phyloP scores from a whole-genome alignment of 768 basidiomycete genomes.

The Suillus variegatus region DNA sequence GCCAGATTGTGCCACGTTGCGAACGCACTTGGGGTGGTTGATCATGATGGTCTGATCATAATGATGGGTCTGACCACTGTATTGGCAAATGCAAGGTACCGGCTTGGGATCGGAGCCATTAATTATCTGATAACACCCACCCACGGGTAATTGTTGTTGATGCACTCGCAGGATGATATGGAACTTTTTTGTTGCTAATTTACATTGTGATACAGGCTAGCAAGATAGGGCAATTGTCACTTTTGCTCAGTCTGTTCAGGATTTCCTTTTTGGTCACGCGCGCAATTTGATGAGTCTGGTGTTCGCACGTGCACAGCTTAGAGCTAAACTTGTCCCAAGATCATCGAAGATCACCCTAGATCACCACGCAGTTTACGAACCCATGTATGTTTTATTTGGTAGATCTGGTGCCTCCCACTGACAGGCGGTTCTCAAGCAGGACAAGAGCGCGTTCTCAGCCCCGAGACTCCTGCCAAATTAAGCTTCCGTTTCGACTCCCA shows the following conservation, averaged over 20 bases:
- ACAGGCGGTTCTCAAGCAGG: slow-evolving; percentile 16
- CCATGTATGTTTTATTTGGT: not conserved
- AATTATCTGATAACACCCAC: not conserved
- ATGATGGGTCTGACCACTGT: too few relatives aligned
- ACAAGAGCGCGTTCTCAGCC: slow-evolving; percentile 17
- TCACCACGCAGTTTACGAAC: not conserved
- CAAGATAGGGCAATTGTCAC: too few relatives aligned
- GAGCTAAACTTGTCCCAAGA: not conserved
- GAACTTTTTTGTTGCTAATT: too few relatives aligned
- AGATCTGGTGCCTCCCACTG: not conserved
- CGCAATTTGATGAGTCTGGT: not conserved
- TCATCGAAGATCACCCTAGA: not conserved
- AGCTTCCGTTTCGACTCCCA: slow-evolving; percentile 12
- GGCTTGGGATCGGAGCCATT: too few relatives aligned
- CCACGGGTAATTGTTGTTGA: too few relatives aligned
- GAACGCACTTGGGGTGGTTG: not conserved
- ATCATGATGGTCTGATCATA: too few relatives aligned
- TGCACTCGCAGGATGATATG: too few relatives aligned
- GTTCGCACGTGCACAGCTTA: not conserved
- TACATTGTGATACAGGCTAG: too few relatives aligned
- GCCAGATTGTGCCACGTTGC: not conserved
- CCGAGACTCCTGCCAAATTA: not conserved
- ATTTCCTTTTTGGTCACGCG: not conserved
- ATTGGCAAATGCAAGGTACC: not conserved
- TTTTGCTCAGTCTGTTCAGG: not conserved